Base-by-base conservation (phyloP, 257 asterid species). In the Cordia subcordata region DNA sequence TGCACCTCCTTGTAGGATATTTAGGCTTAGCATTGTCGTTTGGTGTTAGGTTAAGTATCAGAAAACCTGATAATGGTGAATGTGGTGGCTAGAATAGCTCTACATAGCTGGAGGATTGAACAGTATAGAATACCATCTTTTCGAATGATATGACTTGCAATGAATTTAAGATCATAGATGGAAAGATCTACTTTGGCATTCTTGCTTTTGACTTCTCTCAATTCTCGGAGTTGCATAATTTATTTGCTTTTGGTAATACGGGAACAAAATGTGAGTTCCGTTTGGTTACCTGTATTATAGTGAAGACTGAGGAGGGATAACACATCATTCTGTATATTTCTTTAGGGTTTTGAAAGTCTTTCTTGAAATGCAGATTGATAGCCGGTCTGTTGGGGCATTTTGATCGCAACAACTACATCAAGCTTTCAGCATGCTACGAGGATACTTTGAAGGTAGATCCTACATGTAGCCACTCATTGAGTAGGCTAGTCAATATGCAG, bases 371-470 rank as follows among this genome's bases (percentile, higher is more conserved):
- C 85, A 92, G 96, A 65, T 65, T 92, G 75, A 83, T 81, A 67
- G 83, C 94, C 67, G 42, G 74, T 70, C 61, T 88, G 67, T 60
- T 83, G 77, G 95, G 87, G 85, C 81, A 82, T 76, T 92, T 88
- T 82, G 83, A 81, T 63, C 42, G 67, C 13, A 69, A 76, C 53
- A 77, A 79, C 77, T 66, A 46, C 71, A 70, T 61, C 79, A 72
- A 76, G 73, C 82, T 81, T 55, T 67, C 59, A 37, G 65, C 71
- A 47, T 73, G 79, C 73, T 66, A 68, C 63, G 98, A 92, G 80
- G 86, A 84, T 55, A 81, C 76, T 50, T 62, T 85, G 79, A 80
- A 77, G 80, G 85, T 80, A 76, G 95, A 92, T 61, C 96, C 98
- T 14, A 76, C 88, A n/a, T 85, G 96, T 76, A 69, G 74, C 47